These are phyloP conservation scores for Eucalyptus microcorys DNA, from an alignment of 345 rosid species.

Conservation along the genomic window DNA sequence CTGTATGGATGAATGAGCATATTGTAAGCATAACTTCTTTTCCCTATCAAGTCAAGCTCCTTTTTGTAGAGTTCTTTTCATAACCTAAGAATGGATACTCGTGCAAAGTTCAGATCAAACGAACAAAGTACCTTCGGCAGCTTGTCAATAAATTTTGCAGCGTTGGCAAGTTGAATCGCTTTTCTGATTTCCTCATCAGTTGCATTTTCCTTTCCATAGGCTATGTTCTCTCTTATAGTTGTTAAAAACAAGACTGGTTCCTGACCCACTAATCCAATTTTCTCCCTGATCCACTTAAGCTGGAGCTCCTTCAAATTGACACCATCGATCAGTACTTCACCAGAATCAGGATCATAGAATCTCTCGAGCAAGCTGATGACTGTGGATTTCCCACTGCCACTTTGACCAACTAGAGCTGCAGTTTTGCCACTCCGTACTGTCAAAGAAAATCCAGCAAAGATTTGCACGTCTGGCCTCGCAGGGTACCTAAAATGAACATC, in stretches of 20 bases:
- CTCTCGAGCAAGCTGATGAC: slow-evolving; percentile 56
- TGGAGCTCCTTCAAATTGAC: slow-evolving; percentile 37
- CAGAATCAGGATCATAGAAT: slow-evolving; percentile 63
- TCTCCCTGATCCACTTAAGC: slow-evolving; percentile 44
- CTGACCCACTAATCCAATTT: slow-evolving; percentile 61
- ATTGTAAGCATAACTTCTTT: not conserved
- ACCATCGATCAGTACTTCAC: slow-evolving; percentile 53
- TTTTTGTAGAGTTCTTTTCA: not conserved
- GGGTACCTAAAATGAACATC: slow-evolving; percentile 59
- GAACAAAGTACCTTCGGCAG: slow-evolving; percentile 33
- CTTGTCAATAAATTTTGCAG: slow-evolving; percentile 51
- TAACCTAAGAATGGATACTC: not conserved
- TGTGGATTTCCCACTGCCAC: slow-evolving; percentile 77
- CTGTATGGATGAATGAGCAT: not conserved
- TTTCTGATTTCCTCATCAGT: slow-evolving; percentile 38
- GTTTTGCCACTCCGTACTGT: slow-evolving; percentile 40
- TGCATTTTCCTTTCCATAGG: slow-evolving; percentile 54
- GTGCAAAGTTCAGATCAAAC: not conserved
- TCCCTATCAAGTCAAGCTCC: not conserved
- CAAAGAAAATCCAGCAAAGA: slow-evolving; percentile 53
- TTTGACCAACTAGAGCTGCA: slow-evolving; percentile 63
- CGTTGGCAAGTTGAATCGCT: slow-evolving; percentile 51
- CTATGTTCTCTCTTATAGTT: slow-evolving; percentile 43
- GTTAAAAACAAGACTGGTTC: slow-evolving; percentile 56
- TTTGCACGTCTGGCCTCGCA: slow-evolving; percentile 58